These are phyloP conservation scores for Naegleria lovaniensis DNA, from an alignment of 208 protist genomes.

Conservation along the genomic window DNA sequence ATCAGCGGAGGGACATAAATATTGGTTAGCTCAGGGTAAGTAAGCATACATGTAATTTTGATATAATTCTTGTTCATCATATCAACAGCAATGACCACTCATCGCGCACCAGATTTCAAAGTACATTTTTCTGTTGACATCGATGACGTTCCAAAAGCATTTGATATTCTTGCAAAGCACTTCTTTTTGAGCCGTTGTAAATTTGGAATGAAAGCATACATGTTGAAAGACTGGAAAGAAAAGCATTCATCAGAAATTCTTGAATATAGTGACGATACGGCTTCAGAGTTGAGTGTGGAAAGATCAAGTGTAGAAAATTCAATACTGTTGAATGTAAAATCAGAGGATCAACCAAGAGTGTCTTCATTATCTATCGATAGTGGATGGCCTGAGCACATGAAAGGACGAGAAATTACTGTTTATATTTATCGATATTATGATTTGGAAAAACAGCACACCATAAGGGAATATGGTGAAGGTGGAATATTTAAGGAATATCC, in stretches of 20 bases:
- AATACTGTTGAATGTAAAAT: background rate
- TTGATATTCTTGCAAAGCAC: background rate
- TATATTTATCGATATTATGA: slow-evolving; percentile 15
- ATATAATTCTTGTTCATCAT: background rate
- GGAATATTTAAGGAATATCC: background rate
- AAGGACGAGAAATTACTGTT: slow-evolving; percentile 5
- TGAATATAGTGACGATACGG: background rate
- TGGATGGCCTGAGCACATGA: slow-evolving; percentile 6
- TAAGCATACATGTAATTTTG: no score
- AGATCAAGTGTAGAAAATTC: background rate
- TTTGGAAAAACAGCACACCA: background rate
- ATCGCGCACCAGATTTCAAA: background rate
- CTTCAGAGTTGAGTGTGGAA: background rate
- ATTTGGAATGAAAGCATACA: slow-evolving; percentile 15
- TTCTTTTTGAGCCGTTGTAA: background rate
- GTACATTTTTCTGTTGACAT: background rate
- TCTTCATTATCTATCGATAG: background rate
- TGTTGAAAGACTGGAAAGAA: background rate
- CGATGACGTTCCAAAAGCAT: slow-evolving; percentile 1
- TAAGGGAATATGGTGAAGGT: background rate
- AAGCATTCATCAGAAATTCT: background rate
- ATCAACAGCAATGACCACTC: background rate
- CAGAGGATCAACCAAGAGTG: background rate
- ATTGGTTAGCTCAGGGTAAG: background rate
- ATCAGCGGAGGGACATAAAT: background rate